phyloP scores from a whole-genome alignment of 805 yeast species.

The baker's yeast (Saccharomyces cerevisiae) region DNA sequence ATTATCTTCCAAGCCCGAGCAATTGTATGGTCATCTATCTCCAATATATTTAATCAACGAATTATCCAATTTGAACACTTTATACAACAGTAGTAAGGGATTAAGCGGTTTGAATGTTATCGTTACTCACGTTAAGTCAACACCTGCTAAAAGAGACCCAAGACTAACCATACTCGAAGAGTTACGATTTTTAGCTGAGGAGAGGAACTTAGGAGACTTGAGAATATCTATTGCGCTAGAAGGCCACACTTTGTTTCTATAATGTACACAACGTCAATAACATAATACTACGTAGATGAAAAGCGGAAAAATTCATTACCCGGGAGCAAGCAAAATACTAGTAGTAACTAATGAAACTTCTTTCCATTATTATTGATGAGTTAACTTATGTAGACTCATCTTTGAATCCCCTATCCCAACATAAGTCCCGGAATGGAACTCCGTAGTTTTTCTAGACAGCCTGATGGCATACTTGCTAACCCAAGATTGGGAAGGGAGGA shows the following conservation, averaged over 20 bases:
- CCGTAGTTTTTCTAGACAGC: neutral
- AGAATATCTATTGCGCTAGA: slow-evolving; percentile 23
- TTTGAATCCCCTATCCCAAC: neutral
- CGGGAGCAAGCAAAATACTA: neutral
- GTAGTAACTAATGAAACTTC: neutral
- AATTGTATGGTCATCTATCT: slow-evolving; percentile 73
- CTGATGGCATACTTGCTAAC: neutral
- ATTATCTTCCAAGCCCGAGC: slow-evolving; percentile 36
- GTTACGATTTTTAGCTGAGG: slow-evolving; percentile 35
- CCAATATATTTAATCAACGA: slow-evolving; percentile 58
- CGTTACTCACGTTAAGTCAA: slow-evolving; percentile 47
- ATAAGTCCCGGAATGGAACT: neutral
- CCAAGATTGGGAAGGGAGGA: neutral
- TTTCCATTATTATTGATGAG: neutral
- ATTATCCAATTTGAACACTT: slow-evolving; percentile 32
- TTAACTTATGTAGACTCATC: neutral
- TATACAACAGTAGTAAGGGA: slow-evolving; percentile 35
- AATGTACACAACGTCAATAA: neutral
- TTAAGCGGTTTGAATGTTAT: slow-evolving; percentile 31
- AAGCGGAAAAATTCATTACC: neutral
- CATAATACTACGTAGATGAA: neutral
- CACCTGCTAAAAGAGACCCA: slow-evolving; percentile 41
- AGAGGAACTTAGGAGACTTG: slow-evolving; percentile 32
- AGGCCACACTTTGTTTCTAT: slow-evolving; percentile 14
- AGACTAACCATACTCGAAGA: slow-evolving; percentile 44